Percentiles rank a stretch among this genome's conserved stretches.
Conservation (phyloP, 2,329 filamentous ascomycete species). For the Claviceps arundinis region DNA sequence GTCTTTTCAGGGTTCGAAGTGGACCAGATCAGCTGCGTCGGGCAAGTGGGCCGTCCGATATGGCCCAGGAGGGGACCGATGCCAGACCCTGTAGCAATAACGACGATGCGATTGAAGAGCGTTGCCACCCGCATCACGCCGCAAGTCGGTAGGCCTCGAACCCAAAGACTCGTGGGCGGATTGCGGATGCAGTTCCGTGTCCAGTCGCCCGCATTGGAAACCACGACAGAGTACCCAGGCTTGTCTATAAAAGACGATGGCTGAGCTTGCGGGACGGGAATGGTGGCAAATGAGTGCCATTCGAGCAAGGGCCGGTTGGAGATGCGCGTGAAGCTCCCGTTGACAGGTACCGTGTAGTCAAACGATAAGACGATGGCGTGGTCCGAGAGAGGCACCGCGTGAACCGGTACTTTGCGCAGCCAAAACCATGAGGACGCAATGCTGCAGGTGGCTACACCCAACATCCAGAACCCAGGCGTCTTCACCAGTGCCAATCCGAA, state of each 20-base stretch:
- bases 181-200: conserved; percentile 49
- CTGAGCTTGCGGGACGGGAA: conserved; percentile 38
- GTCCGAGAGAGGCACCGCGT: conserved; percentile 52
- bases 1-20: conserved; percentile 47
- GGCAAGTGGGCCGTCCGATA: conserved; percentile 35
- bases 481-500: conserved; percentile 24
- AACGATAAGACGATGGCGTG: conserved; percentile 64
- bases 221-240: conserved; percentile 50
- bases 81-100: conserved; percentile 61
- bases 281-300: conserved; percentile 66
- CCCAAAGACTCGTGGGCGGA: conserved; percentile 50
- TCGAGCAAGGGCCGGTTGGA: conserved; percentile 51
- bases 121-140: conserved; percentile 55
- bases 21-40: conserved; percentile 55
- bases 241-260: conserved; percentile 12
- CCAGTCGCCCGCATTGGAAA: conserved; percentile 68
- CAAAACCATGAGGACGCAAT: conserved; percentile 62
- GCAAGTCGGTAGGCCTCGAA: conserved; percentile 51
- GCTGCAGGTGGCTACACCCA: conserved; percentile 48
- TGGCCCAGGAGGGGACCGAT: conserved; percentile 55
- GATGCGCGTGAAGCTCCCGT: conserved; percentile 36
- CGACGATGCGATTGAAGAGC: conserved; percentile 50
- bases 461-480: conserved; percentile 49
- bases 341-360: conserved; percentile 44
- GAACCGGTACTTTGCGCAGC: conserved; percentile 53